Conservation (phyloP, 768 basidiomycete species). For the Dioszegia crocea region DNA sequence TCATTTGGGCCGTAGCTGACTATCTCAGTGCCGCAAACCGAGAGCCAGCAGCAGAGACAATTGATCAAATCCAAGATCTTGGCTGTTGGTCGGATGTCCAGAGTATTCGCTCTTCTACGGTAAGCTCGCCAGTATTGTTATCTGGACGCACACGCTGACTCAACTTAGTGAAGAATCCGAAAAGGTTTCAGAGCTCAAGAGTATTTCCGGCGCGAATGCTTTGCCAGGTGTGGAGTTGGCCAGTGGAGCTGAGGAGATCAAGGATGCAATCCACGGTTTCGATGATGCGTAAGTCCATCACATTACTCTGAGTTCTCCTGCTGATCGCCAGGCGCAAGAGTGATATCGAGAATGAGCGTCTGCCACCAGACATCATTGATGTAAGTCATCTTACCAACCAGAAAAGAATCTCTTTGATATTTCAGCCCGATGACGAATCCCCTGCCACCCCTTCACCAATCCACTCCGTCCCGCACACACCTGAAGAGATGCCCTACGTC, state of each 20-base stretch:
- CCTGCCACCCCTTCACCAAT: conserved; percentile 37
- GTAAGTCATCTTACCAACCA: conserved; percentile 55
- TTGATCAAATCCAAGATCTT: conserved; percentile 98
- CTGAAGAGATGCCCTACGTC: conserved; percentile 26
- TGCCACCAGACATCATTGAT: conserved; percentile 94
- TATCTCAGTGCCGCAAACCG: conserved; percentile 38
- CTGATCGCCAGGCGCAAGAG: conserved; percentile 70
- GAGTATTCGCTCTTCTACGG: conserved; percentile 93
- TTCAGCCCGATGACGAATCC: conserved; percentile 47
- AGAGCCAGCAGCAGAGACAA: conserved; percentile 62
- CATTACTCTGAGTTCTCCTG: not conserved
- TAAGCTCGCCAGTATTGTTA: conserved; percentile 52
- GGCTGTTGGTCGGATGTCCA: conserved; percentile 91
- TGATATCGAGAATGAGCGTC: conserved; percentile 96
- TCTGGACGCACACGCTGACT: conserved; percentile 1
- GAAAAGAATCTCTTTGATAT: not conserved
- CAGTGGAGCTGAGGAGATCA: conserved; percentile 87
- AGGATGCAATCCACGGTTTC: conserved; percentile 86
- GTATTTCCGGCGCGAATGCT: conserved; percentile 64
- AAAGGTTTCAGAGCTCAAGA: conserved; percentile 94
- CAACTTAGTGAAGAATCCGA: conserved; percentile 85
- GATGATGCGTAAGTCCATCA: conserved; percentile 93
- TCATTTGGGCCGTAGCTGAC: not conserved
- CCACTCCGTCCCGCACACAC: conserved; percentile 38
- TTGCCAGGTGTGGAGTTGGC: conserved; percentile 80